Conservation (phyloP, 2,329 filamentous ascomycete species). For the Paracamarosporium sp. region DNA sequence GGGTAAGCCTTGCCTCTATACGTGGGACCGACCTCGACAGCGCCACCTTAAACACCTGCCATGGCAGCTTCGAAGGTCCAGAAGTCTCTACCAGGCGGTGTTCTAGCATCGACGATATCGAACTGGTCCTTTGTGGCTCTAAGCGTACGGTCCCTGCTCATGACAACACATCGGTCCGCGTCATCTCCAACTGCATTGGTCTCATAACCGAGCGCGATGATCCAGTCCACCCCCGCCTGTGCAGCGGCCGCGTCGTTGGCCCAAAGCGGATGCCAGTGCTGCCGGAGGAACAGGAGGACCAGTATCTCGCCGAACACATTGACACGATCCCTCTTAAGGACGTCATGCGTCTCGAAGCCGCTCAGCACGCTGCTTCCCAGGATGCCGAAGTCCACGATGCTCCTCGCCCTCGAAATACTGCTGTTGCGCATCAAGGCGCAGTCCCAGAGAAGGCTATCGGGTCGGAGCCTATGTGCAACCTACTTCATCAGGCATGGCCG, state of each 20-base stretch:
- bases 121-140: slow-evolving; percentile 31
- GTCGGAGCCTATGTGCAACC: neutral
- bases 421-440: neutral
- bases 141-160: slow-evolving; percentile 13
- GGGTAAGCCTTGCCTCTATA: slow-evolving; percentile 23
- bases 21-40: slow-evolving; percentile 20
- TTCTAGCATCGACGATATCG: slow-evolving; percentile 27
- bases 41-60: slow-evolving; percentile 27
- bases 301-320: neutral
- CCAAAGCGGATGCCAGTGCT: slow-evolving; percentile 1
- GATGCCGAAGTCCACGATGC: neutral
- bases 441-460: neutral
- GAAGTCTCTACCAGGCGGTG: slow-evolving; percentile 23
- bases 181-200: slow-evolving; percentile 21
- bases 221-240: neutral
- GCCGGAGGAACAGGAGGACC: neutral
- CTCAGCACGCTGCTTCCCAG: slow-evolving; percentile 6
- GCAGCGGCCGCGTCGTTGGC: slow-evolving; percentile 6
- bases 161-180: slow-evolving; percentile 13
- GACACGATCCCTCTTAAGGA: slow-evolving; percentile 11
- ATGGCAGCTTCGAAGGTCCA: slow-evolving; percentile 12
- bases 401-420: neutral
- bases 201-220: neutral
- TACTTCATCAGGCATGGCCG: neutral
- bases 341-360: slow-evolving; percentile 13